Evolutionary conservation across 352 stramenopile genomes (phyloP).

Genomic region (Pilasporangium apinafurcum): DNA sequence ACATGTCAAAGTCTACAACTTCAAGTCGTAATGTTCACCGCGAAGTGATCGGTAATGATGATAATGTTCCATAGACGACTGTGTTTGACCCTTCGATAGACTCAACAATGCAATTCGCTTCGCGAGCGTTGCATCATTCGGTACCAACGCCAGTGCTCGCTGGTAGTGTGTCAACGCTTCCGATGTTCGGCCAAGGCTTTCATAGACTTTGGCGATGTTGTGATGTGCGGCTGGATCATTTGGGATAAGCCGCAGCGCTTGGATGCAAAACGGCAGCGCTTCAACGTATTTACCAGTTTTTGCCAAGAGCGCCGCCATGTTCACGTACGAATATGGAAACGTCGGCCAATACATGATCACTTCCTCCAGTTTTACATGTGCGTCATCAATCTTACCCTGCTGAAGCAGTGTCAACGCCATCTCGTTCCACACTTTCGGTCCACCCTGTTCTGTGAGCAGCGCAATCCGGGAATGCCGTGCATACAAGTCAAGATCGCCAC

Average conservation of each 20-base stretch:
- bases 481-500: conserved; percentile 31
- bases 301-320: conserved; percentile 42
- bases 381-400: conserved; percentile 29
- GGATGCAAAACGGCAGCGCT: conserved; percentile 24
- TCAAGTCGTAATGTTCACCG: conserved; percentile 55
- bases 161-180: conserved; percentile 47
- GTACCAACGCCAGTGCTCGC: conserved; percentile 20
- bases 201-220: conserved; percentile 50
- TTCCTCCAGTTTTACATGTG: conserved; percentile 29
- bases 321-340: conserved; percentile 46
- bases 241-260: conserved; percentile 31
- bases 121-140: conserved; percentile 27
- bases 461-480: conserved; percentile 48
- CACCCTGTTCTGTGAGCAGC: conserved; percentile 43
- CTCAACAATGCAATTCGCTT: conserved; percentile 38
- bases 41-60: conserved; percentile 28
- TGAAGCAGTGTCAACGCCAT: conserved; percentile 44
- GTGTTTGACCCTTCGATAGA: conserved; percentile 21
- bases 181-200: conserved; percentile 34
- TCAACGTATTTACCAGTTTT: conserved; percentile 33
- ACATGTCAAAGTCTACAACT: conserved; percentile 22
- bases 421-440: conserved; percentile 56
- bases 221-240: conserved; percentile 41
- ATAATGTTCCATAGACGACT: conserved; percentile 29
- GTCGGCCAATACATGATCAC: conserved; percentile 37